Percentiles rank a stretch among this genome's conserved stretches.
Conservation (phyloP, 352 stramenopile species). For the Phytopythium litorale region DNA sequence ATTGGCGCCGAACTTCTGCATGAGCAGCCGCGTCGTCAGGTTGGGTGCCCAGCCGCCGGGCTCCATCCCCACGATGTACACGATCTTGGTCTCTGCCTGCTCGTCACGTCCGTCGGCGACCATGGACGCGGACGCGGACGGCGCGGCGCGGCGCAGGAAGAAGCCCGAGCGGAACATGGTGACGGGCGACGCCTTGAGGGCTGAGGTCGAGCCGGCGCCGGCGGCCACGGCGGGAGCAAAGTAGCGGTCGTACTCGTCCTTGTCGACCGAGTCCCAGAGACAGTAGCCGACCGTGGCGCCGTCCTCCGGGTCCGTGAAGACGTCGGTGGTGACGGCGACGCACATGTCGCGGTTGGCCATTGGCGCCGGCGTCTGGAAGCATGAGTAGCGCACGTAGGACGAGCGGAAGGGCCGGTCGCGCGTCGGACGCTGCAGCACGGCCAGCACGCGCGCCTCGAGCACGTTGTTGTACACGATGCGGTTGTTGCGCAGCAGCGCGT, state of each 20-base stretch:
- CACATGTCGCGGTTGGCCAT: conserved; percentile 37
- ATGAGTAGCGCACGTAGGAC: conserved; percentile 30
- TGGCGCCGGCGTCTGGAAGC: conserved; percentile 27
- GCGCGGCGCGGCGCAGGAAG: conserved; percentile 23
- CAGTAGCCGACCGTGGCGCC: conserved; percentile 54
- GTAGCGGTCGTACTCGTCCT: conserved; percentile 14
- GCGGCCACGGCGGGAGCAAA: conserved; percentile 12
- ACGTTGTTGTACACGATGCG: conserved; percentile 46
- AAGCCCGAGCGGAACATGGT: conserved; percentile 54
- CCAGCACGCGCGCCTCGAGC: conserved; percentile 36
- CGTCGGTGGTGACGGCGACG: conserved; percentile 28
- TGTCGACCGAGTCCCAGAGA: conserved; percentile 55
- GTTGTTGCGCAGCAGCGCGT: conserved; percentile 34
- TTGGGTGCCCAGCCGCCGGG: conserved; percentile 26
- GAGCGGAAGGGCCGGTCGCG: conserved; percentile 30
- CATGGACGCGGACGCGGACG: conserved; percentile 6
- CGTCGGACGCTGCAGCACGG: conserved; percentile 32
- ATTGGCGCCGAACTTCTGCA: conserved; percentile 41
- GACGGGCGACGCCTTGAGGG: conserved; percentile 3
- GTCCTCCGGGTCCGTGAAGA: conserved; percentile 25
- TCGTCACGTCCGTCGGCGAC: conserved; percentile 9
- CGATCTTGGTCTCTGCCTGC: conserved; percentile 41
- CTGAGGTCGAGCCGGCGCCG: neutral
- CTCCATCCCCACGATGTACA: conserved; percentile 51
- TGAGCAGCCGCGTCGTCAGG: conserved; percentile 29